These are phyloP conservation scores for Pythium diclinum DNA, from an alignment of 352 stramenopile genomes.

Conservation along the genomic window DNA sequence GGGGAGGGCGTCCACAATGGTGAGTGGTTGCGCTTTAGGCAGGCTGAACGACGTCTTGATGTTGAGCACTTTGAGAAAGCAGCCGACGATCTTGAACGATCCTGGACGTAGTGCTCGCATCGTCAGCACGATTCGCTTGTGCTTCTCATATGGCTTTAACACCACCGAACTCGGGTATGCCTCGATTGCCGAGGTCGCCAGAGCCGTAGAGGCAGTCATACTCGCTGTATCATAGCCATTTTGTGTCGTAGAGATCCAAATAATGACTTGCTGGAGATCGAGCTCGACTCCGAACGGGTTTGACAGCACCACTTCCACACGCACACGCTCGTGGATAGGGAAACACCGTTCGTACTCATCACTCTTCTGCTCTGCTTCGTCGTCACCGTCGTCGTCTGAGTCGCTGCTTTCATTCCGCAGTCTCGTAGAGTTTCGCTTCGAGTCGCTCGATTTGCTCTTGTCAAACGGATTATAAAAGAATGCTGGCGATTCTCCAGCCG, in stretches of 20 bases:
- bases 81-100: conserved; percentile 43
- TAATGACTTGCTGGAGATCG: conserved; percentile 55
- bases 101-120: conserved; percentile 49
- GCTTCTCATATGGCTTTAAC: conserved; percentile 51
- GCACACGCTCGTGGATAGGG: conserved; percentile 52
- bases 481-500: conserved; percentile 1
- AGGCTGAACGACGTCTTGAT: conserved; percentile 57
- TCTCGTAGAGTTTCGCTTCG: conserved; percentile 6
- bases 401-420: conserved; percentile 10
- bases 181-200: conserved; percentile 27
- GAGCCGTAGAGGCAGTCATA: background rate
- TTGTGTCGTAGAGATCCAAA: conserved; percentile 35
- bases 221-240: background rate
- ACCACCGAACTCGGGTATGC: conserved; percentile 54
- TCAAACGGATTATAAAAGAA: conserved; percentile 47
- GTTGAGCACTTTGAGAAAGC: conserved; percentile 60
- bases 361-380: conserved; percentile 1
- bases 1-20: conserved; percentile 45
- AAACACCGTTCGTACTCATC: conserved; percentile 41
- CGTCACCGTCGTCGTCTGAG: conserved; percentile 18
- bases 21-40: conserved; percentile 27
- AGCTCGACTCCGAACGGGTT: conserved; percentile 69
- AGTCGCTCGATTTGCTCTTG: conserved; percentile 9
- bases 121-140: conserved; percentile 42
- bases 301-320: conserved; percentile 53